These are phyloP conservation scores for Cyberlindnera misumaiensis DNA, from an alignment of 805 yeast species.

Conservation along the genomic window DNA sequence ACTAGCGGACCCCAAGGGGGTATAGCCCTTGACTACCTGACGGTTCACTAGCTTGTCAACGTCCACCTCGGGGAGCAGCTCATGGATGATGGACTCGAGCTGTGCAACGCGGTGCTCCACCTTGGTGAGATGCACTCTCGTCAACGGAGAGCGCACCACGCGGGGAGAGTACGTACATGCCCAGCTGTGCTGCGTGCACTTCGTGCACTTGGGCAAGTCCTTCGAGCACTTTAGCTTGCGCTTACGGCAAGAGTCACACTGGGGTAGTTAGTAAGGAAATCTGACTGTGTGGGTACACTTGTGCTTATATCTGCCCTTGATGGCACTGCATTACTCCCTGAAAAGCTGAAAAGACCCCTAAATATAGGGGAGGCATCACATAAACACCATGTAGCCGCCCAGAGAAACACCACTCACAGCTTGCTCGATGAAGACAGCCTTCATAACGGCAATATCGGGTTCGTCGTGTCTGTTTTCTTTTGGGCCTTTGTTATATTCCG, in stretches of 20 bases:
- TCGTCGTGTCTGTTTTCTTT: too few relatives aligned
- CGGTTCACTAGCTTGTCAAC: slow-evolving; percentile 32
- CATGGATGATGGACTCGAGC: slow-evolving; percentile 38
- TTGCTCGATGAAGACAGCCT: slow-evolving; percentile 24
- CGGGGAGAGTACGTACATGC: slow-evolving; percentile 75
- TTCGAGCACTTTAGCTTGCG: slow-evolving; percentile 78
- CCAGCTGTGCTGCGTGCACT: slow-evolving; percentile 68
- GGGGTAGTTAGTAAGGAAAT: not conserved
- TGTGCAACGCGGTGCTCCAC: slow-evolving; percentile 54
- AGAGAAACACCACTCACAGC: slow-evolving; percentile 16
- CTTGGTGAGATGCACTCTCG: slow-evolving; percentile 71
- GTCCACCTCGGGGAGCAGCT: slow-evolving; percentile 39
- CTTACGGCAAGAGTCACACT: slow-evolving; percentile 78
- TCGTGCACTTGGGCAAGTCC: slow-evolving; percentile 67
- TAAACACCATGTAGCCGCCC: not conserved
- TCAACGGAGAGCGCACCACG: slow-evolving; percentile 70
- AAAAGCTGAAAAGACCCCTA: too few relatives aligned
- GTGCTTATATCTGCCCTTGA: too few relatives aligned
- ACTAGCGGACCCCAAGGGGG: slow-evolving; percentile 1
- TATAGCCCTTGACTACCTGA: slow-evolving; percentile 7
- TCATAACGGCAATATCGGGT: slow-evolving; percentile 5
- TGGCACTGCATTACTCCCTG: too few relatives aligned
- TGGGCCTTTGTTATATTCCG: too few relatives aligned
- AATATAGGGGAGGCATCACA: too few relatives aligned
- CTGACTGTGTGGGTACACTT: too few relatives aligned